A percentile compares a stretch with the other conserved stretches of the same genome.
Conservation (phyloP, 2,329 filamentous ascomycete species). For the Hirsutella thompsonii region DNA sequence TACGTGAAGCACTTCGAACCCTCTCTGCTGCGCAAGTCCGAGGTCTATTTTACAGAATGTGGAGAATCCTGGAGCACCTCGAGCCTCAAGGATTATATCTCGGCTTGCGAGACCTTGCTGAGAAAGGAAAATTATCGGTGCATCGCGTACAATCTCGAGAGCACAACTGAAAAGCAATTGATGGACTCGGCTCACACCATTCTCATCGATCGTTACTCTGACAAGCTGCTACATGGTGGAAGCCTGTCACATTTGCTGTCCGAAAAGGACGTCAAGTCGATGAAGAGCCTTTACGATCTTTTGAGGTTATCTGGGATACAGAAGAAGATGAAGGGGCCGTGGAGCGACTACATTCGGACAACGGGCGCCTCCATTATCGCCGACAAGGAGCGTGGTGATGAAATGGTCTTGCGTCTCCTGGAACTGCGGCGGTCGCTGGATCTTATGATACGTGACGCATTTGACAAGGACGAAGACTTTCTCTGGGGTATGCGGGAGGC, state of each 20-base stretch:
- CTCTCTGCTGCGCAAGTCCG: slow-evolving; percentile 54
- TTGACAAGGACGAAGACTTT: slow-evolving; percentile 64
- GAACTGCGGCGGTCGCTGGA: slow-evolving; percentile 72
- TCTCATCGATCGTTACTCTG: slow-evolving; percentile 56
- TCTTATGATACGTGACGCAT: slow-evolving; percentile 61
- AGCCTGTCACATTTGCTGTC: slow-evolving; percentile 64
- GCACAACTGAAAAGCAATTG: slow-evolving; percentile 66
- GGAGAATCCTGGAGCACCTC: slow-evolving; percentile 51
- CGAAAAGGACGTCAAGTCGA: slow-evolving; percentile 52
- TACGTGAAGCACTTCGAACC: slow-evolving; percentile 75
- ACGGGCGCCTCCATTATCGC: slow-evolving; percentile 69
- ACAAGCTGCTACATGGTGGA: slow-evolving; percentile 49
- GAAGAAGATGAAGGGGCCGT: slow-evolving; percentile 55
- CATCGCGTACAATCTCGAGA: slow-evolving; percentile 69
- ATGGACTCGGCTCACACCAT: slow-evolving; percentile 60
- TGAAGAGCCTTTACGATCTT: slow-evolving; percentile 67
- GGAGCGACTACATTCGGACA: slow-evolving; percentile 64
- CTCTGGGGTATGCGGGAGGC: slow-evolving; percentile 69
- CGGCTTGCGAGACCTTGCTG: slow-evolving; percentile 55
- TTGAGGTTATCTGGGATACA: slow-evolving; percentile 61
- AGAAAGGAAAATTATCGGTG: slow-evolving; percentile 62
- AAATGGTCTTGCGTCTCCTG: slow-evolving; percentile 78
- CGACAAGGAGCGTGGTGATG: slow-evolving; percentile 62
- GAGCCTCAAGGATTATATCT: slow-evolving; percentile 64
- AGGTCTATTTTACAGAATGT: slow-evolving; percentile 56